Conservation (phyloP, 768 basidiomycete species). For the Chiua virens region DNA sequence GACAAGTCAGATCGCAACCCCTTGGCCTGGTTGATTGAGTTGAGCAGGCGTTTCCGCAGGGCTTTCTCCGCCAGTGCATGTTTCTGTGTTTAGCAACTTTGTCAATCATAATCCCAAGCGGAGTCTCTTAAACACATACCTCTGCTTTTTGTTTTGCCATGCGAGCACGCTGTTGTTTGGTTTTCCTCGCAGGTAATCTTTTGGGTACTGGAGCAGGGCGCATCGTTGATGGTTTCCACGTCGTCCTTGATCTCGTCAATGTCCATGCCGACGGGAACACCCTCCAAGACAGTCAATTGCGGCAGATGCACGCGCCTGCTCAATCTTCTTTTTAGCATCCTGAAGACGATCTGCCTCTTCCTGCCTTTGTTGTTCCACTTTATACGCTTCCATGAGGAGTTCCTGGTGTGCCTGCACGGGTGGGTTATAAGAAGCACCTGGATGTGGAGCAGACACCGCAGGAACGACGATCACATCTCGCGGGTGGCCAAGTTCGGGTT, state of each 20-base stretch:
- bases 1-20: constrained; percentile 46
- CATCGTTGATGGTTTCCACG: constrained; percentile 35
- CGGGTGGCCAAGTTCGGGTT: constrained; percentile 47
- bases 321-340: constrained; percentile 55
- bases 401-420: constrained; percentile 68
- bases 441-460: constrained; percentile 70
- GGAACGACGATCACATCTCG: constrained; percentile 58
- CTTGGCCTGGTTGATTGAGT: constrained; percentile 57
- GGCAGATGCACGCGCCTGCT: constrained; percentile 41
- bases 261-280: constrained; percentile 63
- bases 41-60: constrained; percentile 58
- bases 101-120: not conserved
- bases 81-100: constrained; percentile 44
- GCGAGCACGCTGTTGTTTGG: constrained; percentile 67
- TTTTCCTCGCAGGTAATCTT: constrained; percentile 48
- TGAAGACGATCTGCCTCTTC: constrained; percentile 53
- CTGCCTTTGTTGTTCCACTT: constrained; percentile 59
- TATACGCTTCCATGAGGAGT: constrained; percentile 66
- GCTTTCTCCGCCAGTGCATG: constrained; percentile 59
- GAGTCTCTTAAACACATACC: constrained; percentile 38
- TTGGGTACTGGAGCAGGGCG: constrained; percentile 37
- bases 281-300: constrained; percentile 32
- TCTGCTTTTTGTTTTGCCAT: constrained; percentile 63
- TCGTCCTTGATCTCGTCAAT: constrained; percentile 47
- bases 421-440: constrained; percentile 90